Percentiles rank a stretch among this genome's conserved stretches.
phyloP scores from a whole-genome alignment of 306 rosid genomes.

The Lagenaria siceraria region DNA sequence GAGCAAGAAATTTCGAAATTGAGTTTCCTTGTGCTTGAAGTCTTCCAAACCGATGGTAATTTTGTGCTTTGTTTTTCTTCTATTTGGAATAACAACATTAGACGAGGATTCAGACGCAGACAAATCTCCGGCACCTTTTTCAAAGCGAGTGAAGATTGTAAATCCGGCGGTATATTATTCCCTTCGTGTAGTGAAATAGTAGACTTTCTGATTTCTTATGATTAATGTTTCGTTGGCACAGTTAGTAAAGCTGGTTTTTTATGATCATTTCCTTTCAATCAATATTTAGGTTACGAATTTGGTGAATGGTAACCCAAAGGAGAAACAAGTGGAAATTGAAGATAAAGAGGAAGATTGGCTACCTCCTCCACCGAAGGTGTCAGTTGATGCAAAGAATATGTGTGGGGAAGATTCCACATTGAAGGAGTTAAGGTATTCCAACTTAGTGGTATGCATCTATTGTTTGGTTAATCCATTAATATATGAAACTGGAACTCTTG shows the following conservation, averaged over 20 bases:
- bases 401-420: conserved; percentile 52
- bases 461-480: neutral
- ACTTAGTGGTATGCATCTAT: neutral
- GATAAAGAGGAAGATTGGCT: conserved; percentile 76
- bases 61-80: neutral
- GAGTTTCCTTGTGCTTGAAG: neutral
- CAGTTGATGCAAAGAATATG: conserved; percentile 6
- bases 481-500: neutral
- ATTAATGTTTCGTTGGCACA: neutral
- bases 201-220: neutral
- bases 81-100: neutral
- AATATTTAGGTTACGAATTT: conserved; percentile 28
- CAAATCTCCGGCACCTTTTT: conserved; percentile 9
- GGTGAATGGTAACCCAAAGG: conserved; percentile 13
- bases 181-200: neutral
- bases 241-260: neutral
- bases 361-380: conserved; percentile 70
- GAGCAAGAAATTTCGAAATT: neutral
- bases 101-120: conserved; percentile 43
- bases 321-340: conserved; percentile 26
- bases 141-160: conserved; percentile 30
- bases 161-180: conserved; percentile 12
- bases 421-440: conserved; percentile 52
- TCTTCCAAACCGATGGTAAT: neutral
- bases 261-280: neutral